Conservation (phyloP, 176 grass and related monocot genomes). For the Paspalum notatum region DNA sequence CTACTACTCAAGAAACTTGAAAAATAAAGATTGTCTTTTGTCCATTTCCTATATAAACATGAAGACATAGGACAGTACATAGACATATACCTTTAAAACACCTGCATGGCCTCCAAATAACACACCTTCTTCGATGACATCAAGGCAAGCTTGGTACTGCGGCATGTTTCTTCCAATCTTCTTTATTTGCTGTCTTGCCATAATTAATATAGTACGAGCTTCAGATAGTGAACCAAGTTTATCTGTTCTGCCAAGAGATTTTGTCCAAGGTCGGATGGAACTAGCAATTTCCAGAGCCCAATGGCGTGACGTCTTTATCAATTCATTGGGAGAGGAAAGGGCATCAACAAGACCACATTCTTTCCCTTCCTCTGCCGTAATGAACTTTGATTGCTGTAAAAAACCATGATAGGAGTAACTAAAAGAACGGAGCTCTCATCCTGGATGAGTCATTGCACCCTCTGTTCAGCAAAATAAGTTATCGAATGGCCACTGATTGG, state of each 20-base stretch:
- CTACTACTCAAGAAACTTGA: background rate
- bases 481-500: background rate
- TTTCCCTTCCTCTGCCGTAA: conserved; percentile 71
- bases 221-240: conserved; percentile 75
- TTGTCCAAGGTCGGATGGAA: conserved; percentile 69
- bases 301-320: conserved; percentile 64
- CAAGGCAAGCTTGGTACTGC: conserved; percentile 75
- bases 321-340: conserved; percentile 66
- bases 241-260: conserved; percentile 75
- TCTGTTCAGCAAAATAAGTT: conserved; percentile 3
- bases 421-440: background rate
- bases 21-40: background rate
- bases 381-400: conserved; percentile 75
- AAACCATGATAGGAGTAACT: background rate
- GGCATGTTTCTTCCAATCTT: conserved; percentile 70
- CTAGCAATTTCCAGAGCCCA: conserved; percentile 84
- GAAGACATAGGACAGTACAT: background rate
- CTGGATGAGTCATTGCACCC: background rate
- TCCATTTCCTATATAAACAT: background rate
- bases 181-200: conserved; percentile 63
- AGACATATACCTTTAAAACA: conserved; percentile 68
- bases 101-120: conserved; percentile 78
- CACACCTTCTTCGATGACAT: conserved; percentile 79
- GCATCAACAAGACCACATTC: conserved; percentile 75
- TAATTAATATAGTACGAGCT: conserved; percentile 64